Percentiles rank a stretch among this genome's conserved stretches.
Evolutionary conservation across 768 basidiomycete genomes (phyloP).

Genomic region (Pholiota microspora): DNA sequence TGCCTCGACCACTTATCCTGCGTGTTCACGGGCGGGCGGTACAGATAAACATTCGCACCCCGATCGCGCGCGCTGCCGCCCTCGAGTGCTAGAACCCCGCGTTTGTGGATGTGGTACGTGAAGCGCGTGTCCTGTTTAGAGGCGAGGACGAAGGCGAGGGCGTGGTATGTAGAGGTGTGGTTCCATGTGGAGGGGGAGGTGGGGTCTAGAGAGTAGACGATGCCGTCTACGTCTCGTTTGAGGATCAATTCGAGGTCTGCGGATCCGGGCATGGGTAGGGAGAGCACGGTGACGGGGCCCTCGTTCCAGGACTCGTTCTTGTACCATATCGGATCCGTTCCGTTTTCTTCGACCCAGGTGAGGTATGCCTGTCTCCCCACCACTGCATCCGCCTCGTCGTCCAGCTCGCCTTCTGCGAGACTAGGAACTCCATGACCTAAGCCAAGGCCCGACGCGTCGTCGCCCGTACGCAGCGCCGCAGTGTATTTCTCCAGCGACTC

Average conservation of each 20-base stretch:
- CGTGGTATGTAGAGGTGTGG: slow-evolving; percentile 83
- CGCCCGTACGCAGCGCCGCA: slow-evolving; percentile 50
- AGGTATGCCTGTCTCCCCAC: slow-evolving; percentile 65
- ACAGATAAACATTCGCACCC: slow-evolving; percentile 86
- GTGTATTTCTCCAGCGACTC: slow-evolving; percentile 90
- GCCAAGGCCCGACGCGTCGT: slow-evolving; percentile 62
- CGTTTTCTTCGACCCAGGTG: slow-evolving; percentile 65
- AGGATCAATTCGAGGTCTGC: slow-evolving; percentile 47
- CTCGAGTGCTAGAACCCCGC: slow-evolving; percentile 80
- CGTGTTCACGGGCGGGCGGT: slow-evolving; percentile 49
- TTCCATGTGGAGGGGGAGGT: slow-evolving; percentile 50
- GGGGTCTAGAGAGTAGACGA: slow-evolving; percentile 48
- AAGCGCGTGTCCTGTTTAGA: slow-evolving; percentile 90
- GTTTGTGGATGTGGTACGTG: slow-evolving; percentile 64
- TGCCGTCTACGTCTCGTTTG: slow-evolving; percentile 75
- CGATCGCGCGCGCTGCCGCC: slow-evolving; percentile 57
- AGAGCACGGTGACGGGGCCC: slow-evolving; percentile 55
- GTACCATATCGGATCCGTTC: slow-evolving; percentile 42
- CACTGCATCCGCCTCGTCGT: slow-evolving; percentile 81
- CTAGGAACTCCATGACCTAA: slow-evolving; percentile 73
- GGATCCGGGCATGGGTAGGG: slow-evolving; percentile 65
- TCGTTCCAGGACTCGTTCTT: slow-evolving; percentile 24
- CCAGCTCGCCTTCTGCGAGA: slow-evolving; percentile 84
- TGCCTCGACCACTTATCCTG: slow-evolving; percentile 73
- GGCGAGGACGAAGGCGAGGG: slow-evolving; percentile 90